Conservation (phyloP, 208 protist genomes). For the Leishmania arabica region DNA sequence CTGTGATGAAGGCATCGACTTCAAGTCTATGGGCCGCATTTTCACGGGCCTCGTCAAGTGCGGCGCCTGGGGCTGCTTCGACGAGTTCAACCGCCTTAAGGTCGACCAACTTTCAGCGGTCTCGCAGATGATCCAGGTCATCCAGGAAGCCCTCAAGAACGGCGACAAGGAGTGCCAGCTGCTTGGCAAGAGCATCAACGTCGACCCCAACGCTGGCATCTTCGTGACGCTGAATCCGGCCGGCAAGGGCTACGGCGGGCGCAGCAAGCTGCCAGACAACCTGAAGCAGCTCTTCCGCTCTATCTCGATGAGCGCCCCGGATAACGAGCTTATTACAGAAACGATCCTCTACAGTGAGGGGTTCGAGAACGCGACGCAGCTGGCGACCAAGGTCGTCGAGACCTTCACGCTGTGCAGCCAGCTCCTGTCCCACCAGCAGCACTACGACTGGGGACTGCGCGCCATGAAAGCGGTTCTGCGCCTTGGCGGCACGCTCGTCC, state of each 20-base stretch:
- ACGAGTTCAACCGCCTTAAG: slow-evolving; percentile 99
- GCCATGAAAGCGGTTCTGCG: slow-evolving; percentile 97
- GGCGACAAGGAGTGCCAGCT: slow-evolving; percentile 85
- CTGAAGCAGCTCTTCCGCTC: slow-evolving; percentile 98
- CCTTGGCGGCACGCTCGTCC: slow-evolving; percentile 91
- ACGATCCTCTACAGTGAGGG: slow-evolving; percentile 98
- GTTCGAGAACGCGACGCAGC: slow-evolving; percentile 94
- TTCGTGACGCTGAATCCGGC: slow-evolving; percentile 99
- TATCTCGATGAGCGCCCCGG: slow-evolving; percentile 98
- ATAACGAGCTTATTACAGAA: slow-evolving; percentile 98
- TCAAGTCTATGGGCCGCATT: slow-evolving; percentile 99
- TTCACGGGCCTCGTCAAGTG: slow-evolving; percentile 99
- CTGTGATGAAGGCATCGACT: slow-evolving; percentile 99
- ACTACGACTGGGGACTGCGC: slow-evolving; percentile 99
- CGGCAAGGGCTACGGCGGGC: slow-evolving; percentile 98
- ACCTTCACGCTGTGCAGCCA: slow-evolving; percentile 95
- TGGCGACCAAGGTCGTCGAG: slow-evolving; percentile 94
- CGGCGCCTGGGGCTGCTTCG: slow-evolving; percentile 99
- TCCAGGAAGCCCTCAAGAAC: slow-evolving; percentile 97
- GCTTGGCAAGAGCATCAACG: slow-evolving; percentile 91
- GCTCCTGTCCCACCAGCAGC: slow-evolving; percentile 96
- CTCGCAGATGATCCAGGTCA: slow-evolving; percentile 99
- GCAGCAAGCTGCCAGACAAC: slow-evolving; percentile 98
- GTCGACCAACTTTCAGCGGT: slow-evolving; percentile 98
- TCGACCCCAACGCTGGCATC: slow-evolving; percentile 97